These are phyloP conservation scores for Neofusicoccum umdonicola DNA, from an alignment of 2,329 filamentous ascomycete genomes.

Conservation along the genomic window DNA sequence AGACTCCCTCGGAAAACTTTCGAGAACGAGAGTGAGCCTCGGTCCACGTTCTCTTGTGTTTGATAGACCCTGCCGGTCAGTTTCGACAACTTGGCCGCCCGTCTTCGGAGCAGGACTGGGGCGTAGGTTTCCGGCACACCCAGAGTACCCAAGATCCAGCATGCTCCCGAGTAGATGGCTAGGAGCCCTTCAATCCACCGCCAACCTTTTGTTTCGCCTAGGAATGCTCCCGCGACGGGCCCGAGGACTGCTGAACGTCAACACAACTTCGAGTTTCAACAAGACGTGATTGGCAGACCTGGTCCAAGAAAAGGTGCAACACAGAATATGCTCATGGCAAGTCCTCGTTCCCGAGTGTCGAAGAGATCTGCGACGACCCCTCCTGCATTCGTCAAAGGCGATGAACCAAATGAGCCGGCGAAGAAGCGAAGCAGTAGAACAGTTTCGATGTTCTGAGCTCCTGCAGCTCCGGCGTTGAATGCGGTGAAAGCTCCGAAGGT, in stretches of 20 bases:
- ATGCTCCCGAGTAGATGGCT: conserved; percentile 44
- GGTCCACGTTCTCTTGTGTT: no score
- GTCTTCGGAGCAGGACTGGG: conserved; percentile 51
- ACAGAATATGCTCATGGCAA: conserved; percentile 54
- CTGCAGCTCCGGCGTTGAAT: conserved; percentile 61
- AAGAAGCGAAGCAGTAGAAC: conserved; percentile 67
- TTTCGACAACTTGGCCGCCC: conserved; percentile 48
- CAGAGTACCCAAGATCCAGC: conserved; percentile 42
- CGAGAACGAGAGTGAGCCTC: no score
- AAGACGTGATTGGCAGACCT: neutral
- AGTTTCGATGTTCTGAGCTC: conserved; percentile 56
- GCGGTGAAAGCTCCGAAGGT: conserved; percentile 58
- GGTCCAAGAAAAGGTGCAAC: conserved; percentile 45
- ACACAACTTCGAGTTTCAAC: no score
- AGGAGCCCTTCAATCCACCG: conserved; percentile 66
- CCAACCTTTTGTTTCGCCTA: conserved; percentile 64
- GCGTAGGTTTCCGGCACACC: conserved; percentile 49
- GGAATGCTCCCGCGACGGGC: conserved; percentile 66
- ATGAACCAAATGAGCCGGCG: conserved; percentile 61
- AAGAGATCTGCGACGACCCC: conserved; percentile 67
- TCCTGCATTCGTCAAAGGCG: conserved; percentile 63
- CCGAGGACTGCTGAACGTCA: conserved; percentile 45
- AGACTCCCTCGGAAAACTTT: no score
- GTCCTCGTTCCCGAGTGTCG: conserved; percentile 54
- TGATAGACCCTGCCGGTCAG: conserved; percentile 51